Evolutionary conservation across 305 asterid genomes (phyloP).

Genomic region (Fraxinus baroniana): DNA sequence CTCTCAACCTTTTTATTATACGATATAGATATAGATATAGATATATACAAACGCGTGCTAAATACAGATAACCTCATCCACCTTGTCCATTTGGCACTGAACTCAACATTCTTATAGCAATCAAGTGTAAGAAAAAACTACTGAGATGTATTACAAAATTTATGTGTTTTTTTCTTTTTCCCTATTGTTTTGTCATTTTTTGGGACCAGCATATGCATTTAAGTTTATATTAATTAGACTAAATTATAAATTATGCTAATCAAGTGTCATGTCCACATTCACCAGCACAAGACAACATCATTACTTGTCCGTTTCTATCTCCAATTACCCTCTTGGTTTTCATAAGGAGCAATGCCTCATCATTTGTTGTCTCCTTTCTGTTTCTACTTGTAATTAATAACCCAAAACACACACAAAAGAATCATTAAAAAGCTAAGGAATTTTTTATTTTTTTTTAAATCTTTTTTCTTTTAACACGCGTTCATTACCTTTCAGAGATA

Average conservation of each 20-base stretch:
- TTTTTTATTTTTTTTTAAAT: neutral
- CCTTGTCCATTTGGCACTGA: constrained; percentile 8
- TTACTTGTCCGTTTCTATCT: constrained; percentile 44
- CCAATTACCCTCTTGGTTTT: constrained; percentile 27
- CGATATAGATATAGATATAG: constrained; percentile 11
- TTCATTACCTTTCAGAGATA: constrained; percentile 39
- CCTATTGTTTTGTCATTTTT: neutral
- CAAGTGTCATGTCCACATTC: constrained; percentile 33
- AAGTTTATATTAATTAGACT: neutral
- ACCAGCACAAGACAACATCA: constrained; percentile 54
- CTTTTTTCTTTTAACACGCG: constrained; percentile 33
- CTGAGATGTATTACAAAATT: neutral
- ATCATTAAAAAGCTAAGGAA: neutral
- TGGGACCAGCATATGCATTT: neutral
- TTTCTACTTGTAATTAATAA: constrained; percentile 5
- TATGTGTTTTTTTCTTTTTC: neutral
- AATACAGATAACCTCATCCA: constrained; percentile 30
- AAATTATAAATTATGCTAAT: neutral
- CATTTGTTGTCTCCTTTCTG: constrained; percentile 22
- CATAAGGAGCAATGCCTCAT: constrained; percentile 29
- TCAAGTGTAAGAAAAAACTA: neutral
- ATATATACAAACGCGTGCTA: constrained; percentile 49
- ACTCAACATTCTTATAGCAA: neutral
- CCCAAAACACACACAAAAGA: neutral
- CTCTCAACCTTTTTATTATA: neutral